Evolutionary conservation across 306 rosid genomes (phyloP).

Genomic region (Arachis stenosperma): DNA sequence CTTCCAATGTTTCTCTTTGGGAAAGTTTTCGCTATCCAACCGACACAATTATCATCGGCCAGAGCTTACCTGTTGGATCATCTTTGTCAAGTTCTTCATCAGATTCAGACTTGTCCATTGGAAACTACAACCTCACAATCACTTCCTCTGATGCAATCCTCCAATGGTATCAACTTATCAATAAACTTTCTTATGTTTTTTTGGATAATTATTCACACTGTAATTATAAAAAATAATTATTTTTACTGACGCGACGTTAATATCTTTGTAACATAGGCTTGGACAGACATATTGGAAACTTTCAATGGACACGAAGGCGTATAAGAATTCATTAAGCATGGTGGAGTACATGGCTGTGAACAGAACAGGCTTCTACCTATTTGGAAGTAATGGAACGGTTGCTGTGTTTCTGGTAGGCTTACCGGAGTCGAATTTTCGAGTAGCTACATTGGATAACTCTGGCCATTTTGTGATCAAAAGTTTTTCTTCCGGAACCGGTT

Average conservation of each 20-base stretch:
- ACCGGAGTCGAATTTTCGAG: constrained; percentile 54
- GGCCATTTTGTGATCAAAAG: constrained; percentile 67
- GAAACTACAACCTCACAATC: constrained; percentile 55
- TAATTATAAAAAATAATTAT: too few relatives aligned
- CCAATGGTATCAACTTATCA: constrained; percentile 50
- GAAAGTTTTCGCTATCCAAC: constrained; percentile 87
- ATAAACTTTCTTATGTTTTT: too few relatives aligned
- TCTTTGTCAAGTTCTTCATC: constrained; percentile 55
- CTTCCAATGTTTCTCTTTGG: constrained; percentile 75
- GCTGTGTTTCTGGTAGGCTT: constrained; percentile 54
- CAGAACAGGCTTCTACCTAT: constrained; percentile 61
- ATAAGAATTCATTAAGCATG: constrained; percentile 42
- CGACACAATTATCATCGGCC: constrained; percentile 85
- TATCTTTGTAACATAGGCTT: not conserved
- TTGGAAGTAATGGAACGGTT: constrained; percentile 56
- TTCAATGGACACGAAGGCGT: constrained; percentile 55
- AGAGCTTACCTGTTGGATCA: constrained; percentile 57
- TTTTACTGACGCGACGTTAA: too few relatives aligned
- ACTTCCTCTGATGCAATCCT: constrained; percentile 65
- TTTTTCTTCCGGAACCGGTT: constrained; percentile 54
- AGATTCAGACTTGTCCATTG: constrained; percentile 55
- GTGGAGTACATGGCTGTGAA: constrained; percentile 67
- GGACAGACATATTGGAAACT: constrained; percentile 85
- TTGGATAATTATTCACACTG: too few relatives aligned
- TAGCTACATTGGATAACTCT: constrained; percentile 59